phyloP scores from a whole-genome alignment of 257 asterid genomes.

The Salvia miltiorrhiza region DNA sequence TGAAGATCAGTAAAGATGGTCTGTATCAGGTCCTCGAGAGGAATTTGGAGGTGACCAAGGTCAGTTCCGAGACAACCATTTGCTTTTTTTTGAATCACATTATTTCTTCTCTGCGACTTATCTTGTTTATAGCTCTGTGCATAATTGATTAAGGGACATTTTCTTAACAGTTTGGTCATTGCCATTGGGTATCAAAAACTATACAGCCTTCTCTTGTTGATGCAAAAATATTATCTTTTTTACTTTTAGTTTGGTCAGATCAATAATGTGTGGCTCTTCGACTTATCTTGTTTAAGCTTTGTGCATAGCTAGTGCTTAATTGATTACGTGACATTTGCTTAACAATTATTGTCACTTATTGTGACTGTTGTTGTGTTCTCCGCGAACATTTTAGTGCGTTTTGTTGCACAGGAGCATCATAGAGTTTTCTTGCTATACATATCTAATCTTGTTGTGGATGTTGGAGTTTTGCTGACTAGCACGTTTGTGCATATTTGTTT shows the following conservation, averaged over 20 bases:
- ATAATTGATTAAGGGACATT: not conserved
- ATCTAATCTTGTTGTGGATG: not conserved
- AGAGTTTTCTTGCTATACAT: not conserved
- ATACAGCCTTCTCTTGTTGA: not conserved
- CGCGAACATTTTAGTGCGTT: too few species aligned
- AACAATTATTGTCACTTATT: not conserved
- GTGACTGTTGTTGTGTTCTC: not conserved
- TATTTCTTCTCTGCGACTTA: not conserved
- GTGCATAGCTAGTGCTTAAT: too few species aligned
- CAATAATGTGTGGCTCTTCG: too few species aligned
- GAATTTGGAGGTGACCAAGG: constrained; percentile 63
- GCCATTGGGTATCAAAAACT: not conserved
- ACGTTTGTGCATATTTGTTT: not conserved
- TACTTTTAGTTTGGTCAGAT: too few species aligned
- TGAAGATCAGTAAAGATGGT: constrained; percentile 47
- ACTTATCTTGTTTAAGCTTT: too few species aligned
- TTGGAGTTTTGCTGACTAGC: not conserved
- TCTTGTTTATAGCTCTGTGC: not conserved
- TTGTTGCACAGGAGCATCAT: too few species aligned
- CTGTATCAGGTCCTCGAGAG: constrained; percentile 50
- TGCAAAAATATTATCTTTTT: not conserved
- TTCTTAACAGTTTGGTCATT: not conserved
- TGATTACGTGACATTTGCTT: too few species aligned
- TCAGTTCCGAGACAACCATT: not conserved
- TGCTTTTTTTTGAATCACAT: not conserved